These are phyloP conservation scores for Sapria himalayana DNA, from an alignment of 345 rosid species.

Conservation along the genomic window DNA sequence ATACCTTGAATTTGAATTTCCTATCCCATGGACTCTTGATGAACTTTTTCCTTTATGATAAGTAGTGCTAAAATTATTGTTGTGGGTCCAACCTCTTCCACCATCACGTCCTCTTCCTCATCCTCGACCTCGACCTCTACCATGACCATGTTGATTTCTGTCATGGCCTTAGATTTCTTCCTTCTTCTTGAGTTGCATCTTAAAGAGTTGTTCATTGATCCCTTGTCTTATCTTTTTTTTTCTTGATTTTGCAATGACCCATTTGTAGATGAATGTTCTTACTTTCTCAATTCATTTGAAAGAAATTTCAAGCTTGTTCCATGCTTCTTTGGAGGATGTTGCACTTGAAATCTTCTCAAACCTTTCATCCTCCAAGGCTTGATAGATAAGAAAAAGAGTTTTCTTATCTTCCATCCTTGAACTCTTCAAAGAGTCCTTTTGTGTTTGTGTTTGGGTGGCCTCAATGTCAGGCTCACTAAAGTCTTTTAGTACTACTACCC, in stretches of 20 bases:
- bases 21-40: not conserved
- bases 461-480: not conserved
- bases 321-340: not conserved
- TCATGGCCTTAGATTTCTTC: not conserved
- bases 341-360: conserved; percentile 3
- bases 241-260: conserved; percentile 7
- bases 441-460: not conserved
- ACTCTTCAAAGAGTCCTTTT: not conserved
- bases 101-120: not conserved
- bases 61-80: not conserved
- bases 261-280: conserved; percentile 1
- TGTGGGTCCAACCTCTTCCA: not conserved
- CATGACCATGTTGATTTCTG: not conserved
- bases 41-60: not conserved
- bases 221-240: not conserved
- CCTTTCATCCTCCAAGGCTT: conserved; percentile 3
- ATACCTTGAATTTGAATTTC: not conserved
- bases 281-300: conserved; percentile 8
- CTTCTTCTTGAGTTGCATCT: not conserved
- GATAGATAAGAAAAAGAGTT: not conserved
- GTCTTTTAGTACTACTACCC: not conserved
- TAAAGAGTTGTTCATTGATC: not conserved
- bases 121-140: not conserved
- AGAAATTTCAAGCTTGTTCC: conserved; percentile 2
- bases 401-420: not conserved